Base-by-base conservation (phyloP, 352 stramenopile genomes). In the Elongisporangium prolatum region DNA sequence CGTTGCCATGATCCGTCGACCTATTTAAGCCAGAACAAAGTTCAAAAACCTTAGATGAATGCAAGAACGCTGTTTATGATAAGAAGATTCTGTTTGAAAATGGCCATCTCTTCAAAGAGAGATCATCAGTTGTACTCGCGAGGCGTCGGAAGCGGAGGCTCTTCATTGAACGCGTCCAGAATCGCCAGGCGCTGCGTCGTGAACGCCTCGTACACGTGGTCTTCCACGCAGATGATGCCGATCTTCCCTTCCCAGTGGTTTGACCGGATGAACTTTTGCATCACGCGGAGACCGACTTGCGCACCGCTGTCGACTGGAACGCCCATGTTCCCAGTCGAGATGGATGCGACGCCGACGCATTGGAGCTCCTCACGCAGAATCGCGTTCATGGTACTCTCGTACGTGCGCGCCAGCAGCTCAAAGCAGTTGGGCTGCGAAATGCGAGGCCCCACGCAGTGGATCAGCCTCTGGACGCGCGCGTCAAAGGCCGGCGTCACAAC, bases 271-370 rank as follows among this genome's bases (percentile, higher is more conserved):
- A 72, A 86, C 21, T 72, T 74, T 62, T 86, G 70, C 56, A 84
- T 78, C 13, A 67, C 65, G 57, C 75, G 73, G 14, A 89, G 40
- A n/a, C 61, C 80, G 57, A 75, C 69, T 56, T 68, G 63, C 7
- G 80, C 69, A 10, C 62, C 71, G 34, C 60, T 48, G 9, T 71
- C 66, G 2, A 64, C 53, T 0, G 77, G 75, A 8, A 89, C 25
- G 1, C 73, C 69, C 47, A 87, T 73, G 49, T 79, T 85, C 2
- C 82, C 79, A 0, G 82, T 90, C 1, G 82, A 87, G 54, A 92
- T 88, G 18, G 82, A 90, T 37, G 72, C 59, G 47, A 89, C 63
- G 7, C 75, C 78, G 3, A 92, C 65, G 52, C 79, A 89, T 25
- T 53, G 51, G 0, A 85, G 58, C 21, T 76, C 68, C 50, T 84